Base-by-base conservation (phyloP, 2,329 filamentous ascomycete genomes). In the Massarina eburnea region DNA sequence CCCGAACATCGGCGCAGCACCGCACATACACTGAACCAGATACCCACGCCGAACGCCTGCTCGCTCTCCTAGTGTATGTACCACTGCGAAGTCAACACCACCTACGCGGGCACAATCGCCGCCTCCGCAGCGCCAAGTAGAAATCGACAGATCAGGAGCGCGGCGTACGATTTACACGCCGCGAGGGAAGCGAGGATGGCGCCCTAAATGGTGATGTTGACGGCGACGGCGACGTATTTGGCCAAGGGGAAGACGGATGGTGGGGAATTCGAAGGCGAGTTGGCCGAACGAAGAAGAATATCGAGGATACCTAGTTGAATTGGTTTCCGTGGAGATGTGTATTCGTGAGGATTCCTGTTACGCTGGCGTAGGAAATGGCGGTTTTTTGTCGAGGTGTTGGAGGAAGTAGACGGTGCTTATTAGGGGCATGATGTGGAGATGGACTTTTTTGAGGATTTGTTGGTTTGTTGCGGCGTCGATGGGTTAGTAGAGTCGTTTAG, bases 91-190 rank as follows among this genome's bases (percentile, higher is more conserved):
- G 78, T 81, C 43, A 82, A 71, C 54, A 80, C 77, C 70, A 82
- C 78, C 57, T 81, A 80, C 0, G 74, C 76, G 0, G 81, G 80
- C 0, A 76, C 76, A 39, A 81, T 74, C 2, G 80, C 78, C 2
- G 80, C 79, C 58, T 83, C 80, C 0, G 75, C 75, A 7, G 77
- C 71, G 4, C 80, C 80, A 0, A 82, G 72, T 2, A 82, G 61
- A 55, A 83, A 77, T 0, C 81, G 74, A 9, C 76, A 68, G 0
- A 71, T 64, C n/a, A 82, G 57, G 1, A 83, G 68, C 0, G 76
- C 75, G 4, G 65, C 72, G 42, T 76, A 82, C 51, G 70, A 74
- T 27, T 68, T 71, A 51, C 76, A 80, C 4, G 46, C 54, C 5
- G 51, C 46, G 3, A 47, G 15, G 17, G 32, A 52, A n/a, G 49